Base-by-base conservation (phyloP, 805 yeast species). In the Suhomyces canberraensis region DNA sequence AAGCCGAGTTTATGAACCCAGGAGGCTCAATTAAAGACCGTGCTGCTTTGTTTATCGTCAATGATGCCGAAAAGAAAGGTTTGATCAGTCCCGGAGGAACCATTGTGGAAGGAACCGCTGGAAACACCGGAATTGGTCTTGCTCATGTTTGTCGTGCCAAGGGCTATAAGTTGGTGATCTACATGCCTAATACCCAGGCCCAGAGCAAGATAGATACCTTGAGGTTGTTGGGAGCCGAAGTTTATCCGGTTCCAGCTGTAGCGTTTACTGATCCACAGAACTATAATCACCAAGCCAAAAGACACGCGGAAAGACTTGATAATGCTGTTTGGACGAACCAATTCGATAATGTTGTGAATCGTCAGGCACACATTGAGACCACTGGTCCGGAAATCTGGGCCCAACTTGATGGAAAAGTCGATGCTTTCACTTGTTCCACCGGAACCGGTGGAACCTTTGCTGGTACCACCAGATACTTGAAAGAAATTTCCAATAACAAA, bases 391-490 rank as follows among this genome's bases (percentile, higher is more conserved):
- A 87, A 58, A 88, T 88, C 48, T 84, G 93, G 89, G 77, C 80
- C 8, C 96, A 88, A 56, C 69, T 88, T 45, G 64, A 80, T 41
- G 95, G 93, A 9, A 66, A 79, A 48, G 79, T 88, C 19, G 86
- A 83, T 51, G 95, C 84, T 0, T 88, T 87, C 70, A 85, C 95
- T 6, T 87, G 95, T 55, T 79, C 95, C 11, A 84, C 95, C 8
- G 96, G 96, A 27, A 87, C 96, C 1, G 96, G 95, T 27, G 96
- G 96, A 20, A 85, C 96, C 2, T 79, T 85, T 60, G 87, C 96
- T 2, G 97, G 97, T 33, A 73, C 78, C 26, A 79, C 96, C 3
- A 73, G 90, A 39, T 89, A 77, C 58, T 71, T 90, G 48, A 85
- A 89, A 62, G 75, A 75, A 4, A 75, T 79, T 29, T 76, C 86